Percentiles rank a stretch among this genome's conserved stretches.
Evolutionary conservation across 208 protist genomes (phyloP).

Genomic region (Crithidia sp.): DNA sequence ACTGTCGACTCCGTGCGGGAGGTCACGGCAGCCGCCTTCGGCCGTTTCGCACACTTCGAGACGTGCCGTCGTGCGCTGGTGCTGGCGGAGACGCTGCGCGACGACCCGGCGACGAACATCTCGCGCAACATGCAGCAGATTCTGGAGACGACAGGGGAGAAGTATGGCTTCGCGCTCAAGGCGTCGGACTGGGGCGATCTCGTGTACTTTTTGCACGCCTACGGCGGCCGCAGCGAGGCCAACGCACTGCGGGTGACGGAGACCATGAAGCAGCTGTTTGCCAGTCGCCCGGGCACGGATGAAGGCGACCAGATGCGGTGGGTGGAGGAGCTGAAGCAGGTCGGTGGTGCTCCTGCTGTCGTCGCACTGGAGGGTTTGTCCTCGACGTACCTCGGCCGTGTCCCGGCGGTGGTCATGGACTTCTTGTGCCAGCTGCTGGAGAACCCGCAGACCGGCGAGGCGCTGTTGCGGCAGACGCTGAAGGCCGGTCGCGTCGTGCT

Average conservation of each 20-base stretch:
- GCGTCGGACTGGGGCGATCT: constrained; percentile 82
- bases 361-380: constrained; percentile 67
- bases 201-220: constrained; percentile 74
- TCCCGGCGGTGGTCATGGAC: constrained; percentile 62
- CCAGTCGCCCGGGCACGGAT: constrained; percentile 38
- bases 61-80: constrained; percentile 80
- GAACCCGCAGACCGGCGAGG: constrained; percentile 59
- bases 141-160: constrained; percentile 28
- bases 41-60: constrained; percentile 79
- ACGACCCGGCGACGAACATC: constrained; percentile 52
- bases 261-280: constrained; percentile 71
- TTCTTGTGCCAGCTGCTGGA: constrained; percentile 80
- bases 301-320: constrained; percentile 65
- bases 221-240: constrained; percentile 57
- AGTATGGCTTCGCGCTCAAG: constrained; percentile 58
- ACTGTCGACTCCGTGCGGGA: constrained; percentile 75
- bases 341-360: constrained; percentile 75
- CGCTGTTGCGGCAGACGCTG: constrained; percentile 68
- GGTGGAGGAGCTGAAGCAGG: constrained; percentile 59
- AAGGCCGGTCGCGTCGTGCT: constrained; percentile 78
- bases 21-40: constrained; percentile 69
- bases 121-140: constrained; percentile 44
- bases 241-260: constrained; percentile 65
- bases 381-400: constrained; percentile 50
- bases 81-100: constrained; percentile 63